Conservation (phyloP, 176 grass and related monocot genomes). For the Leersia perrieri region DNA sequence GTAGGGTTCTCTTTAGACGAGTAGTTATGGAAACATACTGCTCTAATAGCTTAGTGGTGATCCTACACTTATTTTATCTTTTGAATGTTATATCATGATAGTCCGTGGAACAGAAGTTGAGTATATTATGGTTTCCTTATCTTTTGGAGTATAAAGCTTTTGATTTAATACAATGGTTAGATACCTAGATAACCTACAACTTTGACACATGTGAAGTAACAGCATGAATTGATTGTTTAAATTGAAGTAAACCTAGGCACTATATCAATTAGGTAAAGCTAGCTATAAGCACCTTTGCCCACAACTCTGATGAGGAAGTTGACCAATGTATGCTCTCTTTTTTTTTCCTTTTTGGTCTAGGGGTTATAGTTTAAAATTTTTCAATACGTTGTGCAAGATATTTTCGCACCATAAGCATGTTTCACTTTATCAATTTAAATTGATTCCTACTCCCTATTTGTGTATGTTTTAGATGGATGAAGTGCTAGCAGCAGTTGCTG, state of each 20-base stretch:
- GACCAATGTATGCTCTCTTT: background rate
- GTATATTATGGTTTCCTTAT: background rate
- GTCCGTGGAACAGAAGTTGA: background rate
- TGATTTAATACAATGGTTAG: background rate
- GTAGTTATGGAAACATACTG: background rate
- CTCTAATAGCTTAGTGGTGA: background rate
- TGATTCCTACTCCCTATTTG: background rate
- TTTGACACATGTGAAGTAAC: background rate
- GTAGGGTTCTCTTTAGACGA: background rate
- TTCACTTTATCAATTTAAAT: background rate
- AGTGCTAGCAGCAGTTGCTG: conserved; percentile 41
- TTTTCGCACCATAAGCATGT: background rate
- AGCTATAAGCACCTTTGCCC: background rate
- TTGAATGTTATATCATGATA: background rate
- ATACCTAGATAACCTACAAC: background rate
- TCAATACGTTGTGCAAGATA: background rate
- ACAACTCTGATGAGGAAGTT: no score
- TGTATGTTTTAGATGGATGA: conserved; percentile 33
- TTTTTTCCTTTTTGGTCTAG: background rate
- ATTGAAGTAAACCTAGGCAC: background rate
- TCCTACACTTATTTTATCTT: background rate
- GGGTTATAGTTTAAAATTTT: background rate
- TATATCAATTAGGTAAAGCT: no score
- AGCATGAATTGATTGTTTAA: background rate
- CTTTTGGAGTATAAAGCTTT: background rate